phyloP scores from a whole-genome alignment of 176 grass and related monocot genomes.

The Panicum miliaceum region DNA sequence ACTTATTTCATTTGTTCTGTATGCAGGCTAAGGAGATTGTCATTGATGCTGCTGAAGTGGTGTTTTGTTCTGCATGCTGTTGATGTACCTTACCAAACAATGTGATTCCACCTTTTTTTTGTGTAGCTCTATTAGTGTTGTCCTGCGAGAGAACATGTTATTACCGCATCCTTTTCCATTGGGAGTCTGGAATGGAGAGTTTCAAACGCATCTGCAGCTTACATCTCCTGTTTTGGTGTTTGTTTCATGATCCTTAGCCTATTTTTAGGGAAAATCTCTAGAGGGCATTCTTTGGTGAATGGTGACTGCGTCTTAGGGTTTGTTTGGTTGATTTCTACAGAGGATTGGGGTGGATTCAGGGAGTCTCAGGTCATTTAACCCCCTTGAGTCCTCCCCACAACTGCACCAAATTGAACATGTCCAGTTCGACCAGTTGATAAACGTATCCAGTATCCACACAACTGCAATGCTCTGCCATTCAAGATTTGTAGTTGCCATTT shows the following conservation, averaged over 20 bases:
- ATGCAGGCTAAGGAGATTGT: slow-evolving; percentile 34
- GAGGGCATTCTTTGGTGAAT: not conserved
- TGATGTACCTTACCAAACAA: slow-evolving; percentile 32
- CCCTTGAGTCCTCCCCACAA: no score
- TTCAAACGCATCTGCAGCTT: not conserved
- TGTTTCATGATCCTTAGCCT: not conserved
- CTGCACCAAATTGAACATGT: no score
- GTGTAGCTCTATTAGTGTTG: slow-evolving; percentile 36
- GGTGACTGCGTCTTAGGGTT: no score
- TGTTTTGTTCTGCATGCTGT: slow-evolving; percentile 24
- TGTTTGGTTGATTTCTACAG: no score
- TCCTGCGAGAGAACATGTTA: slow-evolving; percentile 50
- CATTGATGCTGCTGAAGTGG: not conserved
- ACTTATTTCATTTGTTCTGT: not conserved
- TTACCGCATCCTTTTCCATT: slow-evolving; percentile 6
- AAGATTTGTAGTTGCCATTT: no score
- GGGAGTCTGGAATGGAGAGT: slow-evolving; percentile 28
- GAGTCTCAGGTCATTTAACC: no score
- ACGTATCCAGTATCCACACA: no score
- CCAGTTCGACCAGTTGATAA: no score
- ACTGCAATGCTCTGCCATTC: no score
- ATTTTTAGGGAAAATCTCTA: not conserved
- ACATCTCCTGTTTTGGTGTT: no score
- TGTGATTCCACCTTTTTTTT: slow-evolving; percentile 48
- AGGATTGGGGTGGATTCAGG: no score